Base-by-base conservation (phyloP, 257 asterid genomes). In the Nicotiana tomentosiformis region DNA sequence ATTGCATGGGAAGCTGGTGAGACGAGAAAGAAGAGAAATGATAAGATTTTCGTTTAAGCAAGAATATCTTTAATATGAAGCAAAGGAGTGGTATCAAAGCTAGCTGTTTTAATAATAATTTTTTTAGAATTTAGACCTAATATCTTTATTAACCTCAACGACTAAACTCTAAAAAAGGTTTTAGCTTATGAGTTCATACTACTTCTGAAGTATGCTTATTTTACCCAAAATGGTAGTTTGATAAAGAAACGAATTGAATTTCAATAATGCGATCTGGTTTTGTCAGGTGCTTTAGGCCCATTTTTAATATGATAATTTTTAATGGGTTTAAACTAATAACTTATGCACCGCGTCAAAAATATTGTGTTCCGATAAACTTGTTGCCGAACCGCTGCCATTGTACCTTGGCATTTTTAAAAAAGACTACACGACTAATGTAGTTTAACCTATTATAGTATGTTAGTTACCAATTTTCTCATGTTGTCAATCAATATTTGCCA, bases 1-100 rank as follows among this genome's bases (percentile, higher is more conserved):
- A 86, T 76, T 88, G 92, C 85, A 74, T 88, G 86, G 88, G 30
- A 66, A 49, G 72, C 11, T 66, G 57, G 60, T 53, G 3, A 64
- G 53, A 66, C 66, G 88, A 89, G 87, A 76, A 77, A 84, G 89
- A 89, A 85, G 78, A 77, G 90, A 88, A 88, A 83, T 64, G 17
- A 64, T 67, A 84, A 77, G 89, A 84, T 86, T 92, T 90, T 57
- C 82, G 88, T 35, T 84, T 79, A 91, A 90, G 94, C 88, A 93
- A 91, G 98, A 88, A 91, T 94, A 86, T 91, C 98, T 92, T 94
- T 84, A 61, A 55, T 18, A 79, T 57, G 91, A 93, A 95, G 98
- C 88, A 92, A 93, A 86, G 90, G 85, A 90, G 83, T 80, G 8
- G 76, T 67, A 67, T 66, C 51, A 33, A 53, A 57, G 66, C 35